A percentile compares a stretch with the other conserved stretches of the same genome.
Conservation (phyloP, 306 rosid species). For the Senna tora region DNA sequence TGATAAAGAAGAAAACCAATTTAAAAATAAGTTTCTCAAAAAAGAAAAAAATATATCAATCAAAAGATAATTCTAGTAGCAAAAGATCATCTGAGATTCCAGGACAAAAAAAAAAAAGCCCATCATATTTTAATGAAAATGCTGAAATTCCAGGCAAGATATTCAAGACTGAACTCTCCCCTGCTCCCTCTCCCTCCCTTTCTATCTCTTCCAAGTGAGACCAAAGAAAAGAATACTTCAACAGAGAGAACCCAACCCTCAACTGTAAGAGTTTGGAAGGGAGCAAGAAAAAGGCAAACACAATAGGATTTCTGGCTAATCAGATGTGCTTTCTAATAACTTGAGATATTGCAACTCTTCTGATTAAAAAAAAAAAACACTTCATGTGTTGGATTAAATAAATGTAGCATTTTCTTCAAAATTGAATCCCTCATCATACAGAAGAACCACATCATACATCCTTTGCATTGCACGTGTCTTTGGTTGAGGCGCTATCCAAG, state of each 20-base stretch:
- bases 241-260: background rate
- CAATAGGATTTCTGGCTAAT: background rate
- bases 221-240: slow-evolving; percentile 1
- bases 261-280: background rate
- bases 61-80: background rate
- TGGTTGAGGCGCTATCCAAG: no score
- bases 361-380: background rate
- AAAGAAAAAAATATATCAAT: background rate
- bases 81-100: slow-evolving; percentile 3
- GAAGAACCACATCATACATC: background rate
- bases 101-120: background rate
- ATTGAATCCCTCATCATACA: background rate
- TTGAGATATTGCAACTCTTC: background rate
- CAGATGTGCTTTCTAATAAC: background rate
- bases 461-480: background rate
- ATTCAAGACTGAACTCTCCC: background rate
- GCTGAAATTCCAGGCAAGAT: background rate
- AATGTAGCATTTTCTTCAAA: background rate
- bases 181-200: background rate
- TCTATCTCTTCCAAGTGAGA: background rate
- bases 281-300: background rate
- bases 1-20: slow-evolving; percentile 42
- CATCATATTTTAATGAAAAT: background rate
- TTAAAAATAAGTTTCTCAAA: slow-evolving; percentile 12
- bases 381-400: background rate